Base-by-base conservation (phyloP, 257 asterid genomes). In the Plectranthus barbatus region DNA sequence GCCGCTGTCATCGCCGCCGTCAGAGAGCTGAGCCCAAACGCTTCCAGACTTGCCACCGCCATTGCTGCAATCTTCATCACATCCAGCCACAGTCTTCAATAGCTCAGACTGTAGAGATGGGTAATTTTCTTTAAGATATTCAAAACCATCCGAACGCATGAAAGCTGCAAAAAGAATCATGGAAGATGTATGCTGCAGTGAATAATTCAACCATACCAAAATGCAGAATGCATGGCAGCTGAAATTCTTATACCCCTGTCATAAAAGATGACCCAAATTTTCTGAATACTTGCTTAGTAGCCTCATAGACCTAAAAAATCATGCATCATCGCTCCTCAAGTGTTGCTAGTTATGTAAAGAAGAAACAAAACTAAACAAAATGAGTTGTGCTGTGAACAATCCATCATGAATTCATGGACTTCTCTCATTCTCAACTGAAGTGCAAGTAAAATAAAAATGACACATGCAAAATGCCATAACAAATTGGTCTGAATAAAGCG, bases 21-120 rank as follows among this genome's bases (percentile, higher is more conserved):
- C 97, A 5, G 95, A 87, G 56, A 87, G 91, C 77, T 91, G 97
- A n/a, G 91, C 97, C 93, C 93, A 87, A 14, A 91, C 95, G 41
- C 96, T 91, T 53, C 82, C 82, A 12, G 97, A 81, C 84, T 90
- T 90, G 68, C 91, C 91, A n/a, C 87, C 90, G 18, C 91, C 90
- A 36, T 90, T 85, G 81, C 89, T 82, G 53, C 86, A 84, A 65
- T 86, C 94, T 73, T 86, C 96, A 29, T 88, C 98, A 37, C 96
- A 91, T 47, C 98, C 95, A 70, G 96, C 98, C 59, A 91, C 96
- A 0, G 95, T 85, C 77, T 85, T 87, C 79, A 91, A 69, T 51
- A 91, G 78, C 77, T 90, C 95, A 0, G 97, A 87, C 75, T 90
- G 97, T 57, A 91, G 82, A 60, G 87, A 64, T 9, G 93, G 83